Evolutionary conservation across 495 filamentous ascomycete genomes (phyloP).

Genomic region (Mytilinidion resinicola): DNA sequence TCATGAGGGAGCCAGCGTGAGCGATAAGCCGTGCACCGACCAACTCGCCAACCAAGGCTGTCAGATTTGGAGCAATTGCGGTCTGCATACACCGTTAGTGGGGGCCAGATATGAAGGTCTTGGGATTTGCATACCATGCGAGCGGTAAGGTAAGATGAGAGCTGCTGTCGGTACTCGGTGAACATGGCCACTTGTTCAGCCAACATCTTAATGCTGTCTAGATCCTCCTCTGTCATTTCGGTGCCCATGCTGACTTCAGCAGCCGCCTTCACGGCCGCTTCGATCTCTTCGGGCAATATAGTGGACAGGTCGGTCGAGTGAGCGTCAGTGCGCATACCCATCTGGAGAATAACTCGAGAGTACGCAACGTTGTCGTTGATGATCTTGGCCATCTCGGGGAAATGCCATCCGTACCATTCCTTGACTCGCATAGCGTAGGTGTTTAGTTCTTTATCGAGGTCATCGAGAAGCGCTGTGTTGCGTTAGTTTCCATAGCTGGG

Average conservation of each 20-base stretch:
- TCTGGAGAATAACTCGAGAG: constrained; percentile 72
- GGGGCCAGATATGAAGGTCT: not conserved
- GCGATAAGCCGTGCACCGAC: constrained; percentile 94
- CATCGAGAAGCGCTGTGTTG: constrained; percentile 60
- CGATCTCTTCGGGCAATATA: constrained; percentile 94
- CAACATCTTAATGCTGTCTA: constrained; percentile 81
- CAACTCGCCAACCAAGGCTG: constrained; percentile 85
- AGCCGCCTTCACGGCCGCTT: constrained; percentile 81
- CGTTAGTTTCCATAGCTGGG: too few species aligned
- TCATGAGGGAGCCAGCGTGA: constrained; percentile 91
- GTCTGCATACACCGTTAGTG: not conserved
- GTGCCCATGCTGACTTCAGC: constrained; percentile 98
- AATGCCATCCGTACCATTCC: constrained; percentile 99
- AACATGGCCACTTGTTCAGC: constrained; percentile 90
- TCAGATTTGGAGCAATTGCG: constrained; percentile 94
- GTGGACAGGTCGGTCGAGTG: constrained; percentile 74
- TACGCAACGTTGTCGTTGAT: constrained; percentile 98
- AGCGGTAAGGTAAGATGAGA: constrained; percentile 80
- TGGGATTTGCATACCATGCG: constrained; percentile 55
- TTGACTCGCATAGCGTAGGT: constrained; percentile 98
- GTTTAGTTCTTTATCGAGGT: constrained; percentile 97
- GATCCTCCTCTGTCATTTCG: constrained; percentile 82
- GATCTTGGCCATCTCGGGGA: constrained; percentile 94
- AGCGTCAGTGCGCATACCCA: constrained; percentile 80
- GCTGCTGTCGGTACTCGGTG: constrained; percentile 79